Base-by-base conservation (phyloP, 257 asterid species). In the Oldenlandia corymbosa region DNA sequence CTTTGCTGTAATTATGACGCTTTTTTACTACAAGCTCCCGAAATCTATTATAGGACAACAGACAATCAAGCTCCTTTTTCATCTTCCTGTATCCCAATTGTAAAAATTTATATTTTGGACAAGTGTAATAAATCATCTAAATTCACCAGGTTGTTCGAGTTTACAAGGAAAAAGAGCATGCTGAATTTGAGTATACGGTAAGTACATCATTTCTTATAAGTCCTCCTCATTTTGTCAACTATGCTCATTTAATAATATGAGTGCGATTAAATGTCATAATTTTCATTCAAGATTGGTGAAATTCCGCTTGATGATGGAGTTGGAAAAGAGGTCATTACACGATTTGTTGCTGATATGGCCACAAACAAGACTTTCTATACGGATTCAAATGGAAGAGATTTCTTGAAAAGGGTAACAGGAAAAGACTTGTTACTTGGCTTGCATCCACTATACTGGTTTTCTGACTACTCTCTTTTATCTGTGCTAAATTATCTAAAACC, bases 311-410 rank as follows among this genome's bases (percentile, higher is more conserved):
- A 79, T 7, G 97, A 87, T 70, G 58, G 85, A 61, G 48, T 79
- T 20, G 97, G 97, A 23, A 90, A 90, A 73, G 97, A 90, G 83
- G 87, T 87, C 55, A 84, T 90, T 60, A 90, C 97, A 42, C 84
- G 81, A 79, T 60, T 90, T 67, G 73, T 86, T 24, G 70, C 95
- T 57, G 78, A 90, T 68, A 83, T 90, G 95, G 92, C 53, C 62
- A 82, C 95, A 5, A 53, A 84, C 68, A 73, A 80, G 71, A 85
- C 79, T 73, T 90, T 87, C 75, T 82, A 81, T 56, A 90, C 95
- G 13, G 97, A 90, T 60, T 90, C 97, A 69, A 90, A 90, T 32
- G 97, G 85, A 64, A 90, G 97, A 71, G 97, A 90, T 87, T 90
- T 90, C 69, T 74, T 90, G 46, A 83, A 82, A 81, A 77, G 97